Conservation (phyloP, 768 basidiomycete genomes). For the Amanita thiersii region DNA sequence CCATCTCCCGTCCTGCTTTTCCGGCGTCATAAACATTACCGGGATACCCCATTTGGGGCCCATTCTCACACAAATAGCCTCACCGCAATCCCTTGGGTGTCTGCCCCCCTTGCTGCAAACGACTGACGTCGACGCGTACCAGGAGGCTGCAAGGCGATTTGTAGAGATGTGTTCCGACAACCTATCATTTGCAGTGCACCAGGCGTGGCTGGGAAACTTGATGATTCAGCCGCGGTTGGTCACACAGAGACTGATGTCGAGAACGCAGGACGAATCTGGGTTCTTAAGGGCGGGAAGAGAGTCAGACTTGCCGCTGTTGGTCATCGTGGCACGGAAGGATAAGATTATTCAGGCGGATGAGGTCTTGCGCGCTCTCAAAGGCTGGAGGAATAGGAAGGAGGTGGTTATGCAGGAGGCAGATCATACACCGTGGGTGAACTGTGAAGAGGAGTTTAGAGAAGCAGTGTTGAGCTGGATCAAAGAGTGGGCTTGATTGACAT, state of each 20-base stretch:
- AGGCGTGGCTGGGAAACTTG: neutral
- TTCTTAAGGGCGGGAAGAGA: neutral
- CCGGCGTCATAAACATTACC: neutral
- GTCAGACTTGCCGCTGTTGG: neutral
- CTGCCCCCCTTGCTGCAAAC: neutral
- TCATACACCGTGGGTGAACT: neutral
- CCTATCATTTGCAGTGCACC: neutral
- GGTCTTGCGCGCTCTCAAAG: neutral
- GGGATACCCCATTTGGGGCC: neutral
- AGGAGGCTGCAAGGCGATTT: neutral
- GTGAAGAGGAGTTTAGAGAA: neutral
- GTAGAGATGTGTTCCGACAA: neutral
- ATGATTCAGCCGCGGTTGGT: slow-evolving; percentile 2
- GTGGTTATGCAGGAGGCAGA: neutral
- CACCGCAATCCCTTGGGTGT: neutral
- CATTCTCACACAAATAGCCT: neutral
- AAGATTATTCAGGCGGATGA: neutral
- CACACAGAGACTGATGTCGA: neutral
- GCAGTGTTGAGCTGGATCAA: neutral
- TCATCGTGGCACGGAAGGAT: neutral
- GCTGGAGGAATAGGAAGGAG: neutral
- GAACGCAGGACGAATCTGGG: neutral
- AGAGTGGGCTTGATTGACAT: no score
- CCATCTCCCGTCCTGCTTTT: neutral
- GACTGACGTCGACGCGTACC: neutral